Evolutionary conservation across 345 rosid species (phyloP).

Genomic region (Arabis hirsuta): DNA sequence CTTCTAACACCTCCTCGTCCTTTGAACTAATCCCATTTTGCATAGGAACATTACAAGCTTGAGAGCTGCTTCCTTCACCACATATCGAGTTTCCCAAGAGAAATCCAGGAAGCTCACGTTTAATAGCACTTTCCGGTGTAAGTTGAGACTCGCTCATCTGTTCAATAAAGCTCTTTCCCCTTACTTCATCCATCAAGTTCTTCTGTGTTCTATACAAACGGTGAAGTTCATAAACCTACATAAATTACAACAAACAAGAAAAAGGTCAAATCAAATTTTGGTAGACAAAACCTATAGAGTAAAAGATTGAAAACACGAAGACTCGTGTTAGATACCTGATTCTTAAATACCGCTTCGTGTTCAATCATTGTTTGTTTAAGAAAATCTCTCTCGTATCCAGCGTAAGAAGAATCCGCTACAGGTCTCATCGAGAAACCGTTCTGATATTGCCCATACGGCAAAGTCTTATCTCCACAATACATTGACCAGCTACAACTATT

Average conservation of each 20-base stretch:
- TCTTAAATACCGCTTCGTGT: conserved; percentile 82
- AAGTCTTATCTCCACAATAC: conserved; percentile 54
- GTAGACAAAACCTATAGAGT: background rate
- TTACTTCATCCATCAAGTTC: conserved; percentile 71
- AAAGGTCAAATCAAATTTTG: background rate
- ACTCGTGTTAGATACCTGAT: conserved; percentile 54
- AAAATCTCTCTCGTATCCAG: conserved; percentile 53
- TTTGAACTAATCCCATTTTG: conserved; percentile 61
- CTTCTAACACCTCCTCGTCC: conserved; percentile 59
- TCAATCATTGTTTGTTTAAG: conserved; percentile 79
- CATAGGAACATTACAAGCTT: conserved; percentile 55
- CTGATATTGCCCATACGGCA: conserved; percentile 57
- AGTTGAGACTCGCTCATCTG: conserved; percentile 28
- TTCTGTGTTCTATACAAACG: conserved; percentile 69
- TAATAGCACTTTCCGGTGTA: conserved; percentile 48
- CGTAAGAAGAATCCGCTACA: conserved; percentile 40
- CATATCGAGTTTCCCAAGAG: conserved; percentile 53
- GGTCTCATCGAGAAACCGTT: conserved; percentile 55
- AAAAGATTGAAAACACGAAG: conserved; percentile 2
- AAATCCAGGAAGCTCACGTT: conserved; percentile 62
- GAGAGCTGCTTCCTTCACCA: conserved; percentile 55
- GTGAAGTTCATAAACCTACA: conserved; percentile 58
- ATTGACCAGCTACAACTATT: conserved; percentile 69
- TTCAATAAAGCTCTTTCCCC: conserved; percentile 41
- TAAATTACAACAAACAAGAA: background rate